A percentile compares a stretch with the other conserved stretches of the same genome.
Conservation (phyloP, 306 rosid species). For the Castanopsis chinensis region DNA sequence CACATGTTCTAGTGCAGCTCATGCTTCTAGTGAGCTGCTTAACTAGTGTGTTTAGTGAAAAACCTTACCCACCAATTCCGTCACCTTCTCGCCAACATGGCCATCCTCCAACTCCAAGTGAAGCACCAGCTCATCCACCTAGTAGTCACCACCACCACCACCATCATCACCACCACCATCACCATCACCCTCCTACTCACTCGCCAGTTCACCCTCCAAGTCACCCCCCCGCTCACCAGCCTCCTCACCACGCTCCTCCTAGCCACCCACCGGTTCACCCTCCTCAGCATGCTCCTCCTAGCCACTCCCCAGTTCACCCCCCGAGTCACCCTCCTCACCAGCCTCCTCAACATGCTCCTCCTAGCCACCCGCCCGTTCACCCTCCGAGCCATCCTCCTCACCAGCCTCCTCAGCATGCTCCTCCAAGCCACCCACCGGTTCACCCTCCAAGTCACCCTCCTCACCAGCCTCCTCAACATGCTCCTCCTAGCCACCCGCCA, state of each 20-base stretch:
- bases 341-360: neutral
- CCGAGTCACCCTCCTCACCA: slow-evolving; percentile 15
- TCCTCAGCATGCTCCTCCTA: slow-evolving; percentile 18
- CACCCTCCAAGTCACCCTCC: no score
- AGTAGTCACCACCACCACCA: no score
- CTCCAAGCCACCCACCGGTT: no score
- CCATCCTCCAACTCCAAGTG: slow-evolving; percentile 35
- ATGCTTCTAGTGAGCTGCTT: slow-evolving; percentile 18
- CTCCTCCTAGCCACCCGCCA: neutral
- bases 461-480: slow-evolving; percentile 19
- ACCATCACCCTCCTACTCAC: slow-evolving; percentile 6
- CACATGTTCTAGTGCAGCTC: slow-evolving; percentile 8
- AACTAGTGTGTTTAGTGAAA: slow-evolving; percentile 15
- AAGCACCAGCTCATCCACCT: slow-evolving; percentile 21
- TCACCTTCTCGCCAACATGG: neutral
- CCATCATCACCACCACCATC: no score
- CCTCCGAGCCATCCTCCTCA: no score
- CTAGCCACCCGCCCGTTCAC: no score
- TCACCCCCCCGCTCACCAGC: slow-evolving; percentile 1
- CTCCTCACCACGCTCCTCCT: slow-evolving; percentile 14
- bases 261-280: slow-evolving; percentile 30
- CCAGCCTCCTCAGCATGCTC: no score
- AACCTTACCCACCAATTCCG: slow-evolving; percentile 24
- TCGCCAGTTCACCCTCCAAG: slow-evolving; percentile 27
- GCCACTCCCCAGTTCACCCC: slow-evolving; percentile 22